Conservation (phyloP, 768 basidiomycete genomes). For the Ramaria rubella region DNA sequence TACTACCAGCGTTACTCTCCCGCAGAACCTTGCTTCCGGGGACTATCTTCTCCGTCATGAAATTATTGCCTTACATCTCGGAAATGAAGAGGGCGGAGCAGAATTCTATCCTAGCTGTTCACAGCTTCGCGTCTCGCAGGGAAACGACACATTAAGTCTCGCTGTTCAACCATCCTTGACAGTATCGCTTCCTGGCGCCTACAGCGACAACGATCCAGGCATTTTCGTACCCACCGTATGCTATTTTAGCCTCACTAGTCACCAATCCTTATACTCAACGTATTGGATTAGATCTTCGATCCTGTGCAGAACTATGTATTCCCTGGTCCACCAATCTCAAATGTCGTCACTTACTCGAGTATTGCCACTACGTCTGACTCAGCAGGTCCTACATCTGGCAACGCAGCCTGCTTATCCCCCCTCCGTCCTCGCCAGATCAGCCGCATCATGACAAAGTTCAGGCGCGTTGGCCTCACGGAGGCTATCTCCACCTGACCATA, state of each 20-base stretch:
- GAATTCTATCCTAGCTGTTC: constrained; percentile 79
- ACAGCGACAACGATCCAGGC: constrained; percentile 63
- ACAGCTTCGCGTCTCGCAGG: constrained; percentile 45
- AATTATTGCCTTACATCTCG: constrained; percentile 72
- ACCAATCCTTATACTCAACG: not conserved
- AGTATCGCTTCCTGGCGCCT: constrained; percentile 67
- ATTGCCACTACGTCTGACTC: not conserved
- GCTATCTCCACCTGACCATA: not conserved
- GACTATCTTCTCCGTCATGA: constrained; percentile 76
- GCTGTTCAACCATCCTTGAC: constrained; percentile 34
- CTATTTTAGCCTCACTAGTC: not conserved
- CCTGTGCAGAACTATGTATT: constrained; percentile 35
- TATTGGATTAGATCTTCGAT: constrained; percentile 23
- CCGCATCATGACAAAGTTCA: constrained; percentile 11
- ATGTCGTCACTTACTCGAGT: constrained; percentile 21
- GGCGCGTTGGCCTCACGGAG: not conserved
- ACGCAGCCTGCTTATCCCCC: constrained; percentile 9
- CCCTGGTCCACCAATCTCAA: constrained; percentile 44
- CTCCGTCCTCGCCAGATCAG: constrained; percentile 12
- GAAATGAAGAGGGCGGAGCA: constrained; percentile 48
- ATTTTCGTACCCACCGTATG: constrained; percentile 51
- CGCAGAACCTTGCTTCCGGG: constrained; percentile 50
- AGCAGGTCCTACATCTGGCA: not conserved
- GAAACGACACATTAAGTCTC: constrained; percentile 46
- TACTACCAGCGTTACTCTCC: constrained; percentile 23